Conservation (phyloP, 2,329 filamentous ascomycete species). For the Fusarium temperatum region DNA sequence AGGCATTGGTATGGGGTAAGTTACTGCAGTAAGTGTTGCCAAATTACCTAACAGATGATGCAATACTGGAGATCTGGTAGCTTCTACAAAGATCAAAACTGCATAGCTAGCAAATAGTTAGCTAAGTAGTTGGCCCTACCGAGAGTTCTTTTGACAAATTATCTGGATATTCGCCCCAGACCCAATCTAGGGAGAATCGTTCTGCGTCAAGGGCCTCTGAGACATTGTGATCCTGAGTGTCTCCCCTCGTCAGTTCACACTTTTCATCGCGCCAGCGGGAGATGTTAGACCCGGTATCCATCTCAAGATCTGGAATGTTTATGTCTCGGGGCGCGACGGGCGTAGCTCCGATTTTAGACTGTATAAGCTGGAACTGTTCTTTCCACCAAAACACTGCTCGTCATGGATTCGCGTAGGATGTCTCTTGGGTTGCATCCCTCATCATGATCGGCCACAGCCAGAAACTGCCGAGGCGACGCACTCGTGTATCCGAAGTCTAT, state of each 20-base stretch:
- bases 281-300: too few species aligned
- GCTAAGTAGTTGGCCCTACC: neutral
- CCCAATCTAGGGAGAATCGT: neutral
- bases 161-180: too few species aligned
- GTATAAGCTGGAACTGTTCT: fast-evolving
- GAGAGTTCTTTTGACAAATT: fast-evolving
- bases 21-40: fast-evolving
- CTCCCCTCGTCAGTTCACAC: too few species aligned
- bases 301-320: too few species aligned
- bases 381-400: too few species aligned
- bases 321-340: neutral
- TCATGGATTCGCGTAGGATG: neutral
- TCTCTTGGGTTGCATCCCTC: fast-evolving
- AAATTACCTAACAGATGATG: neutral
- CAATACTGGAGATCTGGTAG: fast-evolving
- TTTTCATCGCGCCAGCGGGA: too few species aligned
- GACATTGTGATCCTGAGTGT: too few species aligned
- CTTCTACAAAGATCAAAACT: too few species aligned
- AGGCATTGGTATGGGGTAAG: too few species aligned
- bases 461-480: fast-evolving
- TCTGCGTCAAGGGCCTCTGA: too few species aligned
- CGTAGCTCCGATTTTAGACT: too few species aligned
- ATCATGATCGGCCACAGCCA: fast-evolving
- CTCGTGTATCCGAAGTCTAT: neutral
- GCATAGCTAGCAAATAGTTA: neutral